Base-by-base conservation (phyloP, 2,329 filamentous ascomycete genomes). In the Penicillium hesseltinei region DNA sequence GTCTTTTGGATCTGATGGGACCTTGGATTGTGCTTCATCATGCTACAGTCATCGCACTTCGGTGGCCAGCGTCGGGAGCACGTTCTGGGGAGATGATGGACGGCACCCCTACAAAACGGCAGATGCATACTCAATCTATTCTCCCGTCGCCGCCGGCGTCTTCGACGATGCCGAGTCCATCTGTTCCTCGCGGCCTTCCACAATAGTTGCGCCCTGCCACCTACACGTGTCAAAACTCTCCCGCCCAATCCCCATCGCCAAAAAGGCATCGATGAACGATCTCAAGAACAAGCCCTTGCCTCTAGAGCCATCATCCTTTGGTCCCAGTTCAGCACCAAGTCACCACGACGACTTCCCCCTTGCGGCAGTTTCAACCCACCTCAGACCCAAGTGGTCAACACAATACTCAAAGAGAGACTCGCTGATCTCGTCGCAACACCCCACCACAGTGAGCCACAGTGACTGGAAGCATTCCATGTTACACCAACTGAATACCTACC, bases 221-320 rank as follows among this genome's bases (percentile, higher is more conserved):
- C 42, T 53, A 25, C 19, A 40, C 10, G 17, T 27, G 43, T 31
- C 36, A 19, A 39, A 38, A n/a, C 29, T 23, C 27, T 19, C 21
- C 36, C 9, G 7, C 19, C 44, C 17, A 19, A 39, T 64, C 23
- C 63, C 62, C 2, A 33, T 51, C 39, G 38, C 60, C 25, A 54
- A 61, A 13, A 61, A 62, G 25, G 62, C 63, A 23, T 69, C 68
- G 1, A 58, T 68, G 23, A 61, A 63, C 13, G 65, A 74, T 23
- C 54, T 71, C 21, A 72, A 64, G 54, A 74, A 77, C 52, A 78
- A 78, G 50, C 75, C 76, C 8, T 67, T 78, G 5, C 76, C 77
- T 17, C 65, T 70, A 5, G 73, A 73, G 23, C 75, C 76, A 27
- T 63, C 76, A 27, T 63, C 66, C 2, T 66, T 70, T 38, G 62